Base-by-base conservation (phyloP, 805 yeast genomes). In the Candida wancherniae region DNA sequence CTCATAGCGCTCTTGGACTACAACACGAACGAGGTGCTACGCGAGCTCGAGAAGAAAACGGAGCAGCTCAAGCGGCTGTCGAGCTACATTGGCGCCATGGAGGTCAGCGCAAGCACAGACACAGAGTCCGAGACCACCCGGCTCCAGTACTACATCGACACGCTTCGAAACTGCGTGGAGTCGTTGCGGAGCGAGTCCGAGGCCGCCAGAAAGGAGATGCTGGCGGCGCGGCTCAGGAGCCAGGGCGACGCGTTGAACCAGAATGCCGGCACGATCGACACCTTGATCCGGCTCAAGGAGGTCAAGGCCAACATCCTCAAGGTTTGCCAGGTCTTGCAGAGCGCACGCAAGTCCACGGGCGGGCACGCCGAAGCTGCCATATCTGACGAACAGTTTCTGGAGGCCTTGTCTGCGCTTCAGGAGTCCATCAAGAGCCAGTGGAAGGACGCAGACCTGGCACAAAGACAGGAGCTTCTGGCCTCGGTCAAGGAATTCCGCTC, bases 71-170 rank as follows among this genome's bases (percentile, higher is more conserved):
- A 73, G 28, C 60, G 65, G 20, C 63, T 76, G 13, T 67, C 75
- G n/a, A 67, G 71, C n/a, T 58, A 69, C 15, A 63, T 72, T 8
- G 67, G 75, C 1, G 63, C 63, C 27, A 55, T 69, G 0, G 43
- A 46, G 13, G 46, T 37, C 9, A 42, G 19, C 19, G 24, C 24
- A 9, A 21, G 19, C 13, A 7, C 19, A 10, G 26, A 29, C 8
- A 36, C 37, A 6, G 33, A 49, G 9, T 9, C 29, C 4, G 54
- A 55, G n/a, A 66, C 75, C 1, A 71, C 82, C 7, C 64, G 84
- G 37, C 55, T 82, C 27, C 82, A 80, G 42, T 80, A 80, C 51
- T 80, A 80, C 48, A 57, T 77, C 24, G 81, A 77, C 25, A 71
- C 79, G 1, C 54, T 81, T 27, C 67, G 73, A 10, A 71, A 75